Conservation (phyloP, 192 early-diverging fungal species). For the Entrophospora sp. region DNA sequence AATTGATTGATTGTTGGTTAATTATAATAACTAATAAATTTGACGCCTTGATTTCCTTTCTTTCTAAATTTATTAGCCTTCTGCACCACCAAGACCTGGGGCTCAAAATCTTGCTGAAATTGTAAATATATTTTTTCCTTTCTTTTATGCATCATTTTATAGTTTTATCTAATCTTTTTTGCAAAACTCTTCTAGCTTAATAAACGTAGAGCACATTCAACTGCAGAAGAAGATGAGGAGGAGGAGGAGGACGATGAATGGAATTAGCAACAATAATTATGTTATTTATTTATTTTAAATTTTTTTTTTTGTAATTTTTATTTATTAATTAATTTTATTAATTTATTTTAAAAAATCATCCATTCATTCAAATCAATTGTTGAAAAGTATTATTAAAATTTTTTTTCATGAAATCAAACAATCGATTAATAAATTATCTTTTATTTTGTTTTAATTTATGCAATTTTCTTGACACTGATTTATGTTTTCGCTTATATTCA, state of each 20-base stretch:
- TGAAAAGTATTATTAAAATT: too few relatives aligned
- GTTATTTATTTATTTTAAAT: too few relatives aligned
- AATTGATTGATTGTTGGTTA: neutral
- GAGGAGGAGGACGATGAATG: slow-evolving; percentile 7
- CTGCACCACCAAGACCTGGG: slow-evolving; percentile 28
- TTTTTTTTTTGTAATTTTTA: too few relatives aligned
- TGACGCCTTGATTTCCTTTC: too few relatives aligned
- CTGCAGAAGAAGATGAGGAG: neutral
- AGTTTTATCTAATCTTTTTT: neutral
- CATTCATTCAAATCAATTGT: too few relatives aligned
- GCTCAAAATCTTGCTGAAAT: slow-evolving; percentile 32
- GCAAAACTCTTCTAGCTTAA: neutral
- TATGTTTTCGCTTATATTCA: slow-evolving; percentile 60
- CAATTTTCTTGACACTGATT: slow-evolving; percentile 34
- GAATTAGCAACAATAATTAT: too few relatives aligned
- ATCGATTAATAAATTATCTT: neutral
- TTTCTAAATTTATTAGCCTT: slow-evolving; percentile 9
- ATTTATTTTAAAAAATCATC: too few relatives aligned
- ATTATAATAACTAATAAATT: neutral
- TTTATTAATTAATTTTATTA: too few relatives aligned
- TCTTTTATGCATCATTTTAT: neutral
- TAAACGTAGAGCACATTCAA: neutral
- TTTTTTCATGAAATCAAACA: too few relatives aligned
- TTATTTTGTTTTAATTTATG: slow-evolving; percentile 2
- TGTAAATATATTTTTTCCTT: slow-evolving; percentile 24